Evolutionary conservation across 306 rosid species (phyloP).

Genomic region (cucumber (Cucumis sativus)): Cucumber_9930_V3 NC_026658.2:14457501-14458000

Average conservation of each 20-base stretch:
- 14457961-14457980: too few species aligned
- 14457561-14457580: constrained; percentile 72
- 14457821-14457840: not conserved
- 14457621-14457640: constrained; percentile 39
- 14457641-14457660: constrained; percentile 12
- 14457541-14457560: constrained; percentile 16
- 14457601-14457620: constrained; percentile 93
- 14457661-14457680: constrained; percentile 33
- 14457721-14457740: constrained; percentile 74
- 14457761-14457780: constrained; percentile 39
- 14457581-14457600: constrained; percentile 50
- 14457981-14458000: too few species aligned
- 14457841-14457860: not conserved
- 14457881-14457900: not conserved
- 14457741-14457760: constrained; percentile 59
- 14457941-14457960: too few species aligned
- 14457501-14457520: constrained; percentile 19
- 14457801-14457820: not conserved
- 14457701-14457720: constrained; percentile 56
- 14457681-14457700: constrained; percentile 41
- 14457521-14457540: constrained; percentile 4
- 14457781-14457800: constrained; percentile 25
- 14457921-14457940: too few species aligned
- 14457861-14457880: not conserved
- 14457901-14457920: not conserved